Evolutionary conservation across 495 filamentous ascomycete genomes (phyloP), one percentile per base, ranked within the genome.

Genomic region (Annulohypoxylon nitens): DNA sequence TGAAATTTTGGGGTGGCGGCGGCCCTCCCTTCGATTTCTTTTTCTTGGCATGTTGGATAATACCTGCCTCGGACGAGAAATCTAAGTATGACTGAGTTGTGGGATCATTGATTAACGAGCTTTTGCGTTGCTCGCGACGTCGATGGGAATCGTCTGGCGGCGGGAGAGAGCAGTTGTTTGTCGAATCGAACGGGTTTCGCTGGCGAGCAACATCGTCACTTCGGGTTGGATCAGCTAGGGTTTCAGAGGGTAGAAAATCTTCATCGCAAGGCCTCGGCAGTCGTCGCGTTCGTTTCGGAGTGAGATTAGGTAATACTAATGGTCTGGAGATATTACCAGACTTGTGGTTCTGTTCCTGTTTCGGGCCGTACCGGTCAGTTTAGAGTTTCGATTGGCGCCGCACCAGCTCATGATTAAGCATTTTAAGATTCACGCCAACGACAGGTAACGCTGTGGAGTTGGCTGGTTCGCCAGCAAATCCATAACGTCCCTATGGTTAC

Each of bases 61-160:
- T 84, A 6, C 86, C 84, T 14, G 83, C 81, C 41, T 86, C 74
- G n/a, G 81, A 82, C 2, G 71, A 67, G 34, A 87, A 80, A 70
- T 88, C 83, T 51, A 88, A 75, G 20, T 62, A 69, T n/a, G 75
- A 59, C n/a, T 76, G 70, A 58, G 72, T 73, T 43, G 63, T 79
- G 23, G 81, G 81, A 61, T 81, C 77, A 14, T 54, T 50, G 30
- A 80, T 74, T 14, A 81, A 55, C 18, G 71, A 69, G 33, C 78
- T 60, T 60, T 73, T 61, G 30, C 37, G 65, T 20, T 61, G 68
- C 39, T 48, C n/a, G 45, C 54, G 67, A n/a, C 64, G 59, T 64
- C 74, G 76, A 10, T 39, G 62, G 8, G 65, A 59, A 51, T 68
- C 58, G n/a, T 70, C 53, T 20, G 69, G 62, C 23, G 65, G 30